Percentiles rank a stretch among this genome's conserved stretches.
Conservation (phyloP, 2,329 filamentous ascomycete genomes). For the Dactylellina haptotyla region DNA sequence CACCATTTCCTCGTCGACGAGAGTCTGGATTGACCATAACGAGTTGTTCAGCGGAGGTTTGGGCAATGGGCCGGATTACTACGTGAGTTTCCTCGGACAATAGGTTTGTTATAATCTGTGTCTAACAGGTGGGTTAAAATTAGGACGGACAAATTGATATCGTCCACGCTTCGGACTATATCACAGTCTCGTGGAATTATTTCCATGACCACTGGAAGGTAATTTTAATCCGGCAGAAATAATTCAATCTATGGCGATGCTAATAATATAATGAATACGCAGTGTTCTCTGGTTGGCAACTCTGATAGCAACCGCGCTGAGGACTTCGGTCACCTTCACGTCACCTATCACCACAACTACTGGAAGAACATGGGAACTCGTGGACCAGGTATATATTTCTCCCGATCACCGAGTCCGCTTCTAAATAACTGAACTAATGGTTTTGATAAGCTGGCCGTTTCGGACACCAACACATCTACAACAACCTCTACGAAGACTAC, state of each 20-base stretch:
- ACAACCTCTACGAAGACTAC: conserved; percentile 65
- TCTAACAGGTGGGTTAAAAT: too few species aligned
- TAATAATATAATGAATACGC: not conserved
- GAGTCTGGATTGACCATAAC: conserved; percentile 66
- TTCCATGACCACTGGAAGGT: conserved; percentile 67
- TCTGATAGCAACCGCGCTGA: conserved; percentile 69
- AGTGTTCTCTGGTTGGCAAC: conserved; percentile 68
- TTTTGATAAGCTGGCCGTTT: conserved; percentile 63
- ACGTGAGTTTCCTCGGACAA: conserved; percentile 33
- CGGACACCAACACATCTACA: conserved; percentile 66
- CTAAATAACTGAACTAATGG: not conserved
- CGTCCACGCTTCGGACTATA: conserved; percentile 63
- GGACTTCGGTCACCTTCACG: conserved; percentile 68
- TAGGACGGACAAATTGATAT: conserved; percentile 65
- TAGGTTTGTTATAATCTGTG: too few species aligned
- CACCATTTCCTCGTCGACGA: conserved; percentile 63
- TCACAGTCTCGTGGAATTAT: conserved; percentile 66
- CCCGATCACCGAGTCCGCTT: not conserved
- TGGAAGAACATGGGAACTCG: conserved; percentile 65
- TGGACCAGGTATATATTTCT: conserved; percentile 60
- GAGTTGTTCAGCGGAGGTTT: conserved; percentile 65
- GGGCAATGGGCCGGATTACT: conserved; percentile 61
- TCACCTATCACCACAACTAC: conserved; percentile 67
- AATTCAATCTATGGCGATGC: conserved; percentile 68
- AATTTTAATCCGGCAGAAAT: conserved; percentile 59